Base-by-base conservation (phyloP, 2,329 filamentous ascomycete species). In the Diaporthe longicolla region DNA sequence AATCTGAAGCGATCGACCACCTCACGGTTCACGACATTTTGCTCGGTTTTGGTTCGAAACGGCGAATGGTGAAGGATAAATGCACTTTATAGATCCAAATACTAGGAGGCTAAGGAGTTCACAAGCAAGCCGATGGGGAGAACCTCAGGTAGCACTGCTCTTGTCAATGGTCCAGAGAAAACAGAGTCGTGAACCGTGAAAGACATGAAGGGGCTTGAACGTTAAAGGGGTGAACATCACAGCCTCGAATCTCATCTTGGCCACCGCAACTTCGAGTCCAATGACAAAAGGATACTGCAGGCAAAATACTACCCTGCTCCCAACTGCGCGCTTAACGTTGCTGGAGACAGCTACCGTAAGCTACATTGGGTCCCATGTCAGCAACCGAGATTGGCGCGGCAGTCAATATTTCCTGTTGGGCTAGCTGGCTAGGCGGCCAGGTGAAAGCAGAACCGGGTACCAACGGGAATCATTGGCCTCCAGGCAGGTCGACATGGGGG, bases 331-430 rank as follows among this genome's bases (percentile, higher is more conserved):
- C 54, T 48, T 71, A 40, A 71, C 40, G 7, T 35, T 40, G 15
- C 11, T 43, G 50, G 37, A 37, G 26, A 24, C 15, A n/a, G 35
- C 29, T 52, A 59, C 19, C 48, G 26, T 57, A 26, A 24, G 24
- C 8, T n/a, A 19, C 4, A 52, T 3, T 37, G 24, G 24, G 43
- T 1, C 24, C 32, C 50, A 37, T 37, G 32, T 26, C n/a, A 10
- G 59, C 45, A 32, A 54, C 29, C 40, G 40, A 35, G 52, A 40
- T 55, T 74, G 73, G 59, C 45, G 70, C 54, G 26, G 40, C 35
- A 37, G 40, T 37, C 11, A 19, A n/a, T 17, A 45, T 43, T 24
- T 58, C 32, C 4, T 54, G 35, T 43, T 9, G 4, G 55, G 52
- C 21, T 19, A 35, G 13, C 37, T 40, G 1, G 37, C 37, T 40